Percentiles rank a stretch among this genome's conserved stretches.
Conservation (phyloP, 345 rosid genomes). For the Murraya paniculata region DNA sequence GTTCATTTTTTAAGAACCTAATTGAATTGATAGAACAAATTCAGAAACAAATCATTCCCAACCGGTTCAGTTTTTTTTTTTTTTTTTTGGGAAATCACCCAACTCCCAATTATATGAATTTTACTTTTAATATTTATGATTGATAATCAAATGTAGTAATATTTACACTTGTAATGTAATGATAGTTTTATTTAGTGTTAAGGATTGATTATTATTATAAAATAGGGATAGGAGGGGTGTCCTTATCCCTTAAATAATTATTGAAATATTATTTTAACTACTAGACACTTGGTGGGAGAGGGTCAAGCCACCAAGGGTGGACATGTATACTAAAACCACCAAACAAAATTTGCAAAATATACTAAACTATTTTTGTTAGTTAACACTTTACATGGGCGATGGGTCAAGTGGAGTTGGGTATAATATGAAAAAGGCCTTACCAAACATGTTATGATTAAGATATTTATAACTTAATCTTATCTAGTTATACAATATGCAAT, state of each 20-base stretch:
- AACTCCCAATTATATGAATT: background rate
- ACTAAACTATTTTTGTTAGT: slow-evolving; percentile 7
- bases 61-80: background rate
- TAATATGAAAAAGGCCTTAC: slow-evolving; percentile 14
- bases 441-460: slow-evolving; percentile 16
- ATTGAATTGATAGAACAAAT: too few relatives aligned
- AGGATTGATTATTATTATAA: background rate
- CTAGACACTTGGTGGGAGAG: slow-evolving; percentile 18
- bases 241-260: background rate
- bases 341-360: slow-evolving; percentile 11
- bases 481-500: background rate
- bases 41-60: too few relatives aligned
- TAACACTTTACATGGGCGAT: background rate
- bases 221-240: background rate
- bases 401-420: slow-evolving; percentile 22
- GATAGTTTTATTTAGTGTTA: background rate
- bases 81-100: background rate
- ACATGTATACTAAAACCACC: slow-evolving; percentile 21
- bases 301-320: slow-evolving; percentile 4
- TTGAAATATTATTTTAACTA: background rate
- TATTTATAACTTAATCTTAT: slow-evolving; percentile 4
- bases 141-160: background rate
- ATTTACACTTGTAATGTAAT: background rate
- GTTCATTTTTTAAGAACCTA: too few relatives aligned
- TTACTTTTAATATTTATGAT: too few relatives aligned